A percentile compares a stretch with the other conserved stretches of the same genome.
Conservation (phyloP, 225 moss, liverwort and hornwort species). For the Pleurozium schreberi region DNA sequence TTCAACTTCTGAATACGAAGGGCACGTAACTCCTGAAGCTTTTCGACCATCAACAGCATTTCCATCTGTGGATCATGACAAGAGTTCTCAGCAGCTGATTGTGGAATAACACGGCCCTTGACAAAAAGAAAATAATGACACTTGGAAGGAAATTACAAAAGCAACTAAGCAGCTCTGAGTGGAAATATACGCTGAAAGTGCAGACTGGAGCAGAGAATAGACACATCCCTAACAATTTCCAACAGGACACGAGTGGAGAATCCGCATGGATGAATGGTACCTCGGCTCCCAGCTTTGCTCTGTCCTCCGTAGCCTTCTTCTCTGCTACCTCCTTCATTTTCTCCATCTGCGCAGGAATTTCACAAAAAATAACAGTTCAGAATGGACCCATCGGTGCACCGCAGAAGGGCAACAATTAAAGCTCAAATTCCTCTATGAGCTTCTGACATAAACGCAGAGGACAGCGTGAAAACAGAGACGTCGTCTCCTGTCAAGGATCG, state of each 20-base stretch:
- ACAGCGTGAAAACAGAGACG: neutral
- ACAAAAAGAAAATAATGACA: neutral
- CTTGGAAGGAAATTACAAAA: neutral
- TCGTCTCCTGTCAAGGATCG: neutral
- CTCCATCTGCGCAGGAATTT: constrained; percentile 57
- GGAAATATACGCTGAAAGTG: neutral
- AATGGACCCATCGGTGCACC: neutral
- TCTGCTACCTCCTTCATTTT: constrained; percentile 87
- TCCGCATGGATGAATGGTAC: constrained; percentile 16
- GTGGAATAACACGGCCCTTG: neutral
- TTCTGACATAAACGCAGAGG: neutral
- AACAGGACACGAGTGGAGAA: neutral
- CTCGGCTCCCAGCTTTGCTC: constrained; percentile 52
- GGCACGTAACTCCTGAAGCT: constrained; percentile 84
- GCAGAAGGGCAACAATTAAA: neutral
- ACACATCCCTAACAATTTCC: neutral
- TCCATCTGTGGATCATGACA: constrained; percentile 32
- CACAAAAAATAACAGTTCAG: neutral
- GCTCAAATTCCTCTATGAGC: neutral
- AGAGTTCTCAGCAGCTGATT: neutral
- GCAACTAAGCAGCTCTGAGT: neutral
- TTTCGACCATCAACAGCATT: constrained; percentile 85
- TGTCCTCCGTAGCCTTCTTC: constrained; percentile 71
- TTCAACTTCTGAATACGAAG: constrained; percentile 86
- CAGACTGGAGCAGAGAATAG: neutral